Conservation (phyloP, 78 protist genomes). For the Cavenderia fasciculata region DNA sequence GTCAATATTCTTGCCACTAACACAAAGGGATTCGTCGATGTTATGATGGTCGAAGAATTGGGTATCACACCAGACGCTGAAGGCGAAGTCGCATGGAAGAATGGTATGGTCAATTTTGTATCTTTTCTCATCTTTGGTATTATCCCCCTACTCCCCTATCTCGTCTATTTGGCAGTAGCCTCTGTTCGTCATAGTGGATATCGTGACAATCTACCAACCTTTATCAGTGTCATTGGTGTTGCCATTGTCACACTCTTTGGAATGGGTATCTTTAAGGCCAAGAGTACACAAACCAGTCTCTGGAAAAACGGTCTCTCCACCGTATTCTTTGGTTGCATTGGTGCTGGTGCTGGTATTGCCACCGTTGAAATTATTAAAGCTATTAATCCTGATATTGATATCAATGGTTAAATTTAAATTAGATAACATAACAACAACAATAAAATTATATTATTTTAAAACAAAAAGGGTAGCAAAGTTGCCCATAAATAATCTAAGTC, state of each 20-base stretch:
- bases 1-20: constrained; percentile 64
- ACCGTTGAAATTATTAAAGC: constrained; percentile 45
- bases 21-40: constrained; percentile 71
- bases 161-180: constrained; percentile 13
- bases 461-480: too few species aligned
- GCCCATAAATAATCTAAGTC: too few species aligned
- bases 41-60: constrained; percentile 80
- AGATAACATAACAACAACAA: not conserved
- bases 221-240: constrained; percentile 37
- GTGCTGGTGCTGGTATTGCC: constrained; percentile 50
- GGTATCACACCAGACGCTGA: constrained; percentile 76
- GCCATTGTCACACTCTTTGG: constrained; percentile 55
- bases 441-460: too few species aligned
- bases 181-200: too few species aligned
- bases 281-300: not conserved
- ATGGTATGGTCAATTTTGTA: constrained; percentile 67
- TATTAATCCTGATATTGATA: constrained; percentile 19
- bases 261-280: constrained; percentile 72
- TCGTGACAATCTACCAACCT: constrained; percentile 16
- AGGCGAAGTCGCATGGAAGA: constrained; percentile 61
- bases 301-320: constrained; percentile 34
- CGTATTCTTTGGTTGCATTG: constrained; percentile 55
- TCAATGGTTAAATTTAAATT: not conserved
- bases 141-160: constrained; percentile 64
- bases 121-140: constrained; percentile 60